A percentile compares a stretch with the other conserved stretches of the same genome.
These are phyloP conservation scores for Trichoderma atrobrunneum DNA, from an alignment of 2,329 filamentous ascomycete genomes.

Conservation along the genomic window DNA sequence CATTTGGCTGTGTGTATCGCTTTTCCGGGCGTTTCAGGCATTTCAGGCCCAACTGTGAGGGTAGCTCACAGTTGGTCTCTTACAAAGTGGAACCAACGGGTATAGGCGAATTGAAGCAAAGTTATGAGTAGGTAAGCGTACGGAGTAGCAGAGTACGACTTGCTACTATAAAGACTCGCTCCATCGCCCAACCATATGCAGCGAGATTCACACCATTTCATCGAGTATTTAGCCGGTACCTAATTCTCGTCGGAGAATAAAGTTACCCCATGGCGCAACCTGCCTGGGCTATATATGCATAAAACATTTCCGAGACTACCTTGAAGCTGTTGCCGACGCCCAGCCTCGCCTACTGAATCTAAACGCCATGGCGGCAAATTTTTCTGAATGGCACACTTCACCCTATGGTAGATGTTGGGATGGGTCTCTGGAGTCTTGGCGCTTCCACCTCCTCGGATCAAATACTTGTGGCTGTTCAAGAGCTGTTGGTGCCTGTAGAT, in stretches of 20 bases:
- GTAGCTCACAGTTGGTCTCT: no score
- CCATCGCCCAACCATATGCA: neutral
- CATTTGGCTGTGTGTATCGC: no score
- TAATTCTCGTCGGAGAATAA: neutral
- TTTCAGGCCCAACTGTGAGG: no score
- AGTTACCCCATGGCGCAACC: neutral
- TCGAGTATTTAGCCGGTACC: neutral
- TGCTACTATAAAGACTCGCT: neutral
- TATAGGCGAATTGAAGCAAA: neutral
- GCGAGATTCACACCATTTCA: neutral
- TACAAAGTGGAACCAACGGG: no score
- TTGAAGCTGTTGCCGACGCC: neutral
- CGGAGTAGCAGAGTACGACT: neutral
- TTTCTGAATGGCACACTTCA: neutral
- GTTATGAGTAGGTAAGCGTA: neutral
- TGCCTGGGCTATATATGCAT: neutral
- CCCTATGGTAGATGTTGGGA: neutral
- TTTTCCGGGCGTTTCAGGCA: no score
- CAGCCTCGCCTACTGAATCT: neutral
- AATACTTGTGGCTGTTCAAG: neutral
- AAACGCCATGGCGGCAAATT: neutral
- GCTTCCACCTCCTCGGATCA: neutral
- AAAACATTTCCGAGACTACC: neutral
- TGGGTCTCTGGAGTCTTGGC: neutral
- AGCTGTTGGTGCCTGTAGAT: neutral